These are phyloP conservation scores for Malus sylvestris DNA, from an alignment of 306 rosid genomes.

Conservation along the genomic window DNA sequence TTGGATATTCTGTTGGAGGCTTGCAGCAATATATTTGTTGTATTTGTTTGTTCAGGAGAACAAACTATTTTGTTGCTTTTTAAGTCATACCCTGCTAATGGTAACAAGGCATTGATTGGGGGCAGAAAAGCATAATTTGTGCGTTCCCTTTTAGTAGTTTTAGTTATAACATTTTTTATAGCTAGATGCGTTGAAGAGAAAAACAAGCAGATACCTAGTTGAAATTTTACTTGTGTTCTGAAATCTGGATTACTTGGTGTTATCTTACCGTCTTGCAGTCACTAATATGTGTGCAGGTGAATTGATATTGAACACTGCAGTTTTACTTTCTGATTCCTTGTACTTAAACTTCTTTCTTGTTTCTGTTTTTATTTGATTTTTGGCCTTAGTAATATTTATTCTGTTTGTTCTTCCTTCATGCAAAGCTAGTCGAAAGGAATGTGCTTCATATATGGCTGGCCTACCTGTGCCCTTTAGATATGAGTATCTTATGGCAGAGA, in stretches of 20 bases:
- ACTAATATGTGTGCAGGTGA: neutral
- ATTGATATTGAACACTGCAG: neutral
- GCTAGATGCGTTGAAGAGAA: neutral
- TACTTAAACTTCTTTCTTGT: neutral
- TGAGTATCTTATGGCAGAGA: constrained; percentile 98
- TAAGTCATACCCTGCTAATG: neutral
- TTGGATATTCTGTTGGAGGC: neutral
- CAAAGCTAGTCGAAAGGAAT: constrained; percentile 99
- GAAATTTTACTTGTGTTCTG: neutral
- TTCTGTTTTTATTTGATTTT: neutral
- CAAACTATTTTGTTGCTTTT: neutral
- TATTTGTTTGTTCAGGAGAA: neutral
- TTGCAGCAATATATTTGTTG: neutral
- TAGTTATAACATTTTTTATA: neutral
- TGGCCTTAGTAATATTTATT: constrained; percentile 34
- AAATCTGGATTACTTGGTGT: neutral
- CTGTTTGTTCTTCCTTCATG: constrained; percentile 51
- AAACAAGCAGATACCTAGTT: neutral
- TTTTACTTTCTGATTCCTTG: neutral
- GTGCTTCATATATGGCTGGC: constrained; percentile 93
- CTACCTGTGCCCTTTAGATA: constrained; percentile 93
- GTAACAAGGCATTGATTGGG: neutral
- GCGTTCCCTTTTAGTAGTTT: neutral
- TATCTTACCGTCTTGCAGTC: neutral
- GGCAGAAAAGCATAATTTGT: neutral